Evolutionary conservation across 106 monocot genomes (phyloP).

Genomic region (Acanthochlamys bracteata): DNA sequence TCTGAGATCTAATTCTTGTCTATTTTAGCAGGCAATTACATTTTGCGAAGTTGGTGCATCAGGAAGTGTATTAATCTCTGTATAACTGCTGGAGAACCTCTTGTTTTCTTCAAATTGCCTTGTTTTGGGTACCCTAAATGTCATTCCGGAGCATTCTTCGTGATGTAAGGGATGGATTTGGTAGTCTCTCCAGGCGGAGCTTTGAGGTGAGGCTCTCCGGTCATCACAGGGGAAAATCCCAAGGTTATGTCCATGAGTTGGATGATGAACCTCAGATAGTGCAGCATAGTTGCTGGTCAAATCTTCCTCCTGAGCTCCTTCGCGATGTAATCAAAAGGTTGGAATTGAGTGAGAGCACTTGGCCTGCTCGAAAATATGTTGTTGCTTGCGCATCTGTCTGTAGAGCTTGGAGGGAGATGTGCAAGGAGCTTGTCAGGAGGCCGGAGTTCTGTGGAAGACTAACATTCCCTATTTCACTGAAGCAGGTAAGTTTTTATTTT

Average conservation of each 20-base stretch:
- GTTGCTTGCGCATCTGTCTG: slow-evolving; percentile 63
- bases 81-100: too few relatives aligned
- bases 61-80: too few relatives aligned
- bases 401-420: slow-evolving; percentile 56
- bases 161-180: slow-evolving; percentile 53
- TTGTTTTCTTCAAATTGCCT: too few relatives aligned
- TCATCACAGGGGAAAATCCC: slow-evolving; percentile 35
- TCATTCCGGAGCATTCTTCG: slow-evolving; percentile 67
- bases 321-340: slow-evolving; percentile 57
- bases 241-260: slow-evolving; percentile 34
- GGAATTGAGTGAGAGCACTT: slow-evolving; percentile 50
- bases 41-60: too few relatives aligned
- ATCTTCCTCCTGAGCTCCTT: slow-evolving; percentile 53
- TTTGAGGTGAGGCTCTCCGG: slow-evolving; percentile 39
- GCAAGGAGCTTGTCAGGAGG: slow-evolving; percentile 49
- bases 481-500: slow-evolving; percentile 27
- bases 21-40: too few relatives aligned
- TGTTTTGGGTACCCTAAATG: slow-evolving; percentile 21
- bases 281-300: slow-evolving; percentile 48
- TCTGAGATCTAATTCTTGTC: too few relatives aligned
- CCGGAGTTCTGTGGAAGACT: slow-evolving; percentile 61
- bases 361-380: slow-evolving; percentile 54
- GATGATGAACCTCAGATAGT: slow-evolving; percentile 17
- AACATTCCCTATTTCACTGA: slow-evolving; percentile 55
- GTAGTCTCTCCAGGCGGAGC: slow-evolving; percentile 45